phyloP scores from a whole-genome alignment of 495 filamentous ascomycete species.

The Venustampulla echinocandica region DNA sequence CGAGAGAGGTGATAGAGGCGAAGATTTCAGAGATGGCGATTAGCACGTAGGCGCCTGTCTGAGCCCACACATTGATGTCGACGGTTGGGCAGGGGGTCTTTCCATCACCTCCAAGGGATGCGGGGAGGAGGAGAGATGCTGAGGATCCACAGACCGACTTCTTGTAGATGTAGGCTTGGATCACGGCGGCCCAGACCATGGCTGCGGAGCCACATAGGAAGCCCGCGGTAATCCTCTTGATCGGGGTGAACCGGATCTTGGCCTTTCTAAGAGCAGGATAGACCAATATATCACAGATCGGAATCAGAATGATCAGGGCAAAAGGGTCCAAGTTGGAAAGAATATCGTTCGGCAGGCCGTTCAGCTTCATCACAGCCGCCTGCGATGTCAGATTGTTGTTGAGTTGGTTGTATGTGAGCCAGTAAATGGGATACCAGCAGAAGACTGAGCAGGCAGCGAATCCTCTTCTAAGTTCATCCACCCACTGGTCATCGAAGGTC shows the following conservation, averaged over 20 bases:
- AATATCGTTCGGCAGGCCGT: constrained; percentile 70
- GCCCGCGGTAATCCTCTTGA: constrained; percentile 62
- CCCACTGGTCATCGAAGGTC: constrained; percentile 66
- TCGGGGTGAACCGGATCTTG: constrained; percentile 58
- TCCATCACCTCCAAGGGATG: constrained; percentile 2
- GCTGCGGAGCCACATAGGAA: constrained; percentile 51
- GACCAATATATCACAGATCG: constrained; percentile 58
- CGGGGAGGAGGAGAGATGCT: constrained; percentile 22
- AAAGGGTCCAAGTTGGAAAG: constrained; percentile 72
- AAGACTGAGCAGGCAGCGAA: constrained; percentile 63
- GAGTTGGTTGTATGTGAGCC: constrained; percentile 38
- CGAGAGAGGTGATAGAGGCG: constrained; percentile 39
- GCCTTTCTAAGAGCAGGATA: constrained; percentile 58
- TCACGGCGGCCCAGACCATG: constrained; percentile 58
- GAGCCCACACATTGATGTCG: constrained; percentile 24
- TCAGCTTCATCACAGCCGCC: constrained; percentile 60
- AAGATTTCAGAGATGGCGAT: constrained; percentile 35
- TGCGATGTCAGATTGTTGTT: constrained; percentile 64
- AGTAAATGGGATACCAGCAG: constrained; percentile 48
- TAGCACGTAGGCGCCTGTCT: constrained; percentile 29
- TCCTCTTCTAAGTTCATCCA: constrained; percentile 61
- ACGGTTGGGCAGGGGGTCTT: constrained; percentile 7
- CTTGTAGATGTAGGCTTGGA: constrained; percentile 65
- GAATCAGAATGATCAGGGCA: constrained; percentile 70
- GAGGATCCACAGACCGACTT: constrained; percentile 46